Evolutionary conservation across 1,139 yeast genomes (phyloP), one percentile per base, ranked within the genome.

Genomic region (Suhomyces guaymorum): DNA sequence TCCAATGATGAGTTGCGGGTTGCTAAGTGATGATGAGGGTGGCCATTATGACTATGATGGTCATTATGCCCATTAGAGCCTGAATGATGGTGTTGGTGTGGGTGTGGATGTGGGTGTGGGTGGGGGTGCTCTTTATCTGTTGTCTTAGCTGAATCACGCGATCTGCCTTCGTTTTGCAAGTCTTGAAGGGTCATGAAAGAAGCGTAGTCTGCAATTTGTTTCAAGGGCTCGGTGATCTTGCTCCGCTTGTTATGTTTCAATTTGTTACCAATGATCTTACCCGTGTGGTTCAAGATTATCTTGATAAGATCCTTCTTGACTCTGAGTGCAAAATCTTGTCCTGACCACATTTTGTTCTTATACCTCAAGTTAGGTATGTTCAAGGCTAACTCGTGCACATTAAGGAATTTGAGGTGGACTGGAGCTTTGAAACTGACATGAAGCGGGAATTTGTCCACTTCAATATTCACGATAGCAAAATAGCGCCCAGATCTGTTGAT

Each of bases 201-300:
- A 6, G 62, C 62, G 46, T 70, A 71, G 42, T 66, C 63, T 0
- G 65, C 55, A 14, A 74, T 59, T 44, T 73, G 78, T 39, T 66
- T 66, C 48, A 73, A 59, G 8, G 78, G 78, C 38, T 63, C 65
- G 10, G 49, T 41, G 6, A 51, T 48, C 0, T 38, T 42, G 26
- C 57, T 48, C 41, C 66, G 71, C 35, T 54, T 61, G 36, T 53
- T 60, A 47, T 66, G 70, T 43, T 76, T 71, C 49, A 88, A 70
- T 58, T 86, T 87, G 59, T 88, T 89, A 23, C 88, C 85, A 37
- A 89, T 68, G 41, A 90, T 75, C 45, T 83, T 78, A 5, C 96
- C 96, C 1, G 94, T 71, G 51, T 89, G 95, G 32, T 72, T 76
- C 35, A 89, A 61, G 24, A 89, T 77, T 13, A 81, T 70, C 55